phyloP scores from a whole-genome alignment of 108 stramenopile genomes.

The Nitzschia inconspicua region DNA sequence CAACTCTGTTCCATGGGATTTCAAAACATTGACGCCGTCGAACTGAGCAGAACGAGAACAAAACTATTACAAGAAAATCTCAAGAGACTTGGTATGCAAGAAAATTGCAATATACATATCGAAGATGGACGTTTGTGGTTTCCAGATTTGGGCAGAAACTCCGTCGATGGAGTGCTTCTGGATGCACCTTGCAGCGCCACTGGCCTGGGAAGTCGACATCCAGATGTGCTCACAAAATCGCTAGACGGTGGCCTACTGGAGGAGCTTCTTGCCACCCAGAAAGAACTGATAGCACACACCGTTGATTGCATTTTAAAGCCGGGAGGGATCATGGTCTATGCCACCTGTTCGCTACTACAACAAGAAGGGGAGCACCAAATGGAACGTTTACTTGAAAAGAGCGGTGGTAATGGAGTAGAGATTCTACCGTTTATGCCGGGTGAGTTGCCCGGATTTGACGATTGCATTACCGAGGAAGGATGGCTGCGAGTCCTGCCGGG shows the following conservation, averaged over 20 bases:
- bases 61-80: slow-evolving; percentile 55
- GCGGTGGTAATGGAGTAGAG: slow-evolving; percentile 9
- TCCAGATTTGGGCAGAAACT: slow-evolving; percentile 23
- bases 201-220: slow-evolving; percentile 71
- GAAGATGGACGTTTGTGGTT: slow-evolving; percentile 51
- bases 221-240: slow-evolving; percentile 65
- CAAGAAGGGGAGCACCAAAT: slow-evolving; percentile 80
- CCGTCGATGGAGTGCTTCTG: slow-evolving; percentile 55
- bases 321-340: slow-evolving; percentile 77
- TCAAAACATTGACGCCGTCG: slow-evolving; percentile 67
- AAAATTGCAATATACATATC: slow-evolving; percentile 54
- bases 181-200: slow-evolving; percentile 83
- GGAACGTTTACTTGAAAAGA: slow-evolving; percentile 38
- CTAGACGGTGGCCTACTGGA: slow-evolving; percentile 30
- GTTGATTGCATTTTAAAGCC: slow-evolving; percentile 51
- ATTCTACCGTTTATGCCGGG: slow-evolving; percentile 55
- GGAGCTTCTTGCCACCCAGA: slow-evolving; percentile 51
- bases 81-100: slow-evolving; percentile 38
- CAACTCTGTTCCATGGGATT: slow-evolving; percentile 89
- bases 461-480: slow-evolving; percentile 72
- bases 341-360: slow-evolving; percentile 72
- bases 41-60: slow-evolving; percentile 45
- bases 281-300: slow-evolving; percentile 54
- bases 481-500: slow-evolving; percentile 77
- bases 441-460: slow-evolving; percentile 81